Conservation (phyloP, 371 early-diverging fungal genomes). For the Rhizomucor pusillus region DNA sequence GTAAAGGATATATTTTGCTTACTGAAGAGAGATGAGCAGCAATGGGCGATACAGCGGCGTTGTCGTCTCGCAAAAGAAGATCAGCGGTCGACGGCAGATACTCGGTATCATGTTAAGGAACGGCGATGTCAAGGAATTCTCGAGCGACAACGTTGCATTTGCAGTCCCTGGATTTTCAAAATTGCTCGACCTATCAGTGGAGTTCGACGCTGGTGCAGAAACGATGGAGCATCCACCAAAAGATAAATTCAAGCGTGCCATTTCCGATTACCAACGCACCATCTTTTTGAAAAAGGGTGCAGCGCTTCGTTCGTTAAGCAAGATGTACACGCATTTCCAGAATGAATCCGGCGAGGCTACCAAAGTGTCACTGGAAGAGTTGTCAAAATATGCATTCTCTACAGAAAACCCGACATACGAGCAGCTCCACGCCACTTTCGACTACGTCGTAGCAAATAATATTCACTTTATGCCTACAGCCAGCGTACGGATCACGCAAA, state of each 20-base stretch:
- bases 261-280: conserved; percentile 26
- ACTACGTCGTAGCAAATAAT: conserved; percentile 51
- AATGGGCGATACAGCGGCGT: conserved; percentile 48
- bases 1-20: not conserved
- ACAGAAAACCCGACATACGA: conserved; percentile 7
- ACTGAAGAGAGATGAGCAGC: conserved; percentile 25
- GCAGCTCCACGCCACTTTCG: conserved; percentile 59
- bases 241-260: conserved; percentile 20
- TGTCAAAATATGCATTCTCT: conserved; percentile 32
- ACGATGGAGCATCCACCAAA: conserved; percentile 11
- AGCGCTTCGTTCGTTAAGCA: conserved; percentile 10
- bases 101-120: conserved; percentile 39
- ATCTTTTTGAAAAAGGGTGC: conserved; percentile 8
- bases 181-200: conserved; percentile 3
- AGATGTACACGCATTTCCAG: conserved; percentile 27
- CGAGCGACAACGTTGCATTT: conserved; percentile 53
- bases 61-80: conserved; percentile 29
- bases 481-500: conserved; percentile 40
- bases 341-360: conserved; percentile 12
- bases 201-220: conserved; percentile 5
- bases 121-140: conserved; percentile 28
- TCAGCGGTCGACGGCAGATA: conserved; percentile 44
- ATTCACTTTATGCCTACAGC: conserved; percentile 46
- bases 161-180: conserved; percentile 35
- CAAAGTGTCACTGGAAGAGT: conserved; percentile 22